Evolutionary conservation across 169 alveolate genomes (phyloP).

Genomic region (Plasmodium gaboni): DNA sequence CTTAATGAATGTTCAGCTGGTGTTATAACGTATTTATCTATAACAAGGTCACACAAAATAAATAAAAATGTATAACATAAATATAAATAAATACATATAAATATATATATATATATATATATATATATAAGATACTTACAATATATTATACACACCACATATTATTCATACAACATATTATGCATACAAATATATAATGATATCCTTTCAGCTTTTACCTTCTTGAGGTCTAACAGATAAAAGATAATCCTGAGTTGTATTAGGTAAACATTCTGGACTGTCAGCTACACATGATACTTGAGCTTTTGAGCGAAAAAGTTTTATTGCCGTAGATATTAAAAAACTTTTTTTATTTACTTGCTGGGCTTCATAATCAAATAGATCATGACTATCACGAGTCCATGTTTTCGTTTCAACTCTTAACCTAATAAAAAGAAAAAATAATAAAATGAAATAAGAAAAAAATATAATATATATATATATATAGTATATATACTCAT

Average conservation of each 20-base stretch:
- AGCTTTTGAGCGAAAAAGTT: conserved; percentile 72
- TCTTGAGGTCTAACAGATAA: conserved; percentile 71
- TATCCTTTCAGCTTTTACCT: conserved; percentile 15
- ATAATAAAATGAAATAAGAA: background rate
- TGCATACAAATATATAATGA: background rate
- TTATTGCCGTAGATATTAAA: conserved; percentile 79
- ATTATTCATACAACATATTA: background rate
- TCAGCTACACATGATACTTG: conserved; percentile 76
- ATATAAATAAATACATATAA: background rate
- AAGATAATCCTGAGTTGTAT: conserved; percentile 67
- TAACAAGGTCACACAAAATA: background rate
- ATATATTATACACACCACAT: background rate
- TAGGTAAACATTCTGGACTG: conserved; percentile 64
- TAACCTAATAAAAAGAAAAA: conserved; percentile 78
- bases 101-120: background rate
- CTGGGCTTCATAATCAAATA: conserved; percentile 95
- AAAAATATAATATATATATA: too few relatives aligned
- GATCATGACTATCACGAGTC: conserved; percentile 96
- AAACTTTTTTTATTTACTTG: conserved; percentile 85
- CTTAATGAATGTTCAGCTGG: conserved; percentile 84
- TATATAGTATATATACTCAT: too few relatives aligned
- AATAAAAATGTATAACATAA: too few relatives aligned
- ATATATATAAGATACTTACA: background rate
- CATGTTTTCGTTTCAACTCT: conserved; percentile 92
- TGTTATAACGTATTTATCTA: conserved; percentile 77